Evolutionary conservation across 768 basidiomycete genomes (phyloP).

Genomic region (Chalciporus chontae): DNA sequence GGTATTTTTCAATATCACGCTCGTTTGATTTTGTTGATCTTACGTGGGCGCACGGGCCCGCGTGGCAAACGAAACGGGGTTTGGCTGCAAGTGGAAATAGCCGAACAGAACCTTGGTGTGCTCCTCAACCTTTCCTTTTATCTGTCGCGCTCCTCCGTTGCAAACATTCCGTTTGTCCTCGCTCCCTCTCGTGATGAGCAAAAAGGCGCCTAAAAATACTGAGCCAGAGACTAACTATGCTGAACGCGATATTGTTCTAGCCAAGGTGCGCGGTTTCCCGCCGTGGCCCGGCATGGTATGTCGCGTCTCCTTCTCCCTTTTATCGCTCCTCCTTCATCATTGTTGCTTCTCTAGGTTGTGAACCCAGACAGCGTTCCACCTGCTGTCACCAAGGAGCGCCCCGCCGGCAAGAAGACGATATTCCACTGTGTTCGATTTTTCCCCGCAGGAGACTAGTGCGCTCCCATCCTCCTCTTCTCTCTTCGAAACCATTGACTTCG

Average conservation of each 20-base stretch:
- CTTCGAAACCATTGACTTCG: constrained; percentile 7
- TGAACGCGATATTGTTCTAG: constrained; percentile 82
- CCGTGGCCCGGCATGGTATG: constrained; percentile 94
- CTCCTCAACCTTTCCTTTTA: constrained; percentile 40
- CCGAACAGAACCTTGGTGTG: constrained; percentile 39
- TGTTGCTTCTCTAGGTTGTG: constrained; percentile 56
- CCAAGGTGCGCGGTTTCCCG: constrained; percentile 90
- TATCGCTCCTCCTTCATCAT: constrained; percentile 9
- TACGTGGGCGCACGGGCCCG: constrained; percentile 38
- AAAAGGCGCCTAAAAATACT: constrained; percentile 46
- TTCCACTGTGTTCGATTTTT: constrained; percentile 85
- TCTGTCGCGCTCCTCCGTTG: constrained; percentile 30
- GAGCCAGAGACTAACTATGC: constrained; percentile 51
- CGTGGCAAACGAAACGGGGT: constrained; percentile 38
- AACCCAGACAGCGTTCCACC: constrained; percentile 65
- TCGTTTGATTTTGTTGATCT: constrained; percentile 35
- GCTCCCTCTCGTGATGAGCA: constrained; percentile 37
- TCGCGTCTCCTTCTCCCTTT: constrained; percentile 26
- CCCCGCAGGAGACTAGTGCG: constrained; percentile 92
- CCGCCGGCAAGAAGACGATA: constrained; percentile 63
- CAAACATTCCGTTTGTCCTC: constrained; percentile 17
- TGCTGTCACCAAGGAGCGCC: constrained; percentile 65
- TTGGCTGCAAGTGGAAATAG: constrained; percentile 38
- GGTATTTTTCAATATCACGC: constrained; percentile 30
- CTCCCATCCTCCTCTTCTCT: constrained; percentile 22